Conservation (phyloP, 306 rosid species). For the Prosopis cineraria region DNA sequence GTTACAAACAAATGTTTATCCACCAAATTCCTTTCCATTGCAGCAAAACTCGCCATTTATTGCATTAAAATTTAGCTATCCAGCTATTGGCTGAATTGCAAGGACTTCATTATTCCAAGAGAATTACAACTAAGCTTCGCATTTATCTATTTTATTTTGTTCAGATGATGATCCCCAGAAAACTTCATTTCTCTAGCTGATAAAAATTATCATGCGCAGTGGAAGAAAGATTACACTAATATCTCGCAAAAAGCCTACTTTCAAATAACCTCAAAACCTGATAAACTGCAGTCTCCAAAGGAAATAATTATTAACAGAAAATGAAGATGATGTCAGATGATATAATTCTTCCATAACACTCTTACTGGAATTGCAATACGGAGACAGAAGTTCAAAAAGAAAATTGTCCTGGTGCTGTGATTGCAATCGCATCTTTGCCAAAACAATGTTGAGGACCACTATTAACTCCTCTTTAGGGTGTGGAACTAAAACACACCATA, state of each 20-base stretch:
- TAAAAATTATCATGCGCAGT: not conserved
- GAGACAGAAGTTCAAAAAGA: not conserved
- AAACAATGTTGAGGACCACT: not conserved
- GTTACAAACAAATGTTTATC: not conserved
- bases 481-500: constrained; percentile 21
- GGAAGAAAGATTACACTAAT: too few species aligned
- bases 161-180: constrained; percentile 13
- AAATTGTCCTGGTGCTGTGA: not conserved
- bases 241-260: too few species aligned
- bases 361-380: not conserved
- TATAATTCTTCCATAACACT: not conserved
- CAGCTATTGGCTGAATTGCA: not conserved
- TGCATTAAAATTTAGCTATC: not conserved
- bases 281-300: constrained; percentile 9
- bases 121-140: constrained; percentile 17
- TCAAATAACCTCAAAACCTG: constrained; percentile 12
- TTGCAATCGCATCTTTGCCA: not conserved
- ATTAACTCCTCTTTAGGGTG: not conserved
- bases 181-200: constrained; percentile 2
- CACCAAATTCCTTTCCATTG: not conserved
- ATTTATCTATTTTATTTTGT: not conserved
- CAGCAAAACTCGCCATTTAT: not conserved
- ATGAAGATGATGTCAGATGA: not conserved
- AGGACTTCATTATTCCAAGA: constrained; percentile 1
- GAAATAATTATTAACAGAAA: not conserved